Evolutionary conservation across 257 asterid genomes (phyloP), one percentile per base, ranked within the genome.

Genomic region (Scutellaria galericulata): DNA sequence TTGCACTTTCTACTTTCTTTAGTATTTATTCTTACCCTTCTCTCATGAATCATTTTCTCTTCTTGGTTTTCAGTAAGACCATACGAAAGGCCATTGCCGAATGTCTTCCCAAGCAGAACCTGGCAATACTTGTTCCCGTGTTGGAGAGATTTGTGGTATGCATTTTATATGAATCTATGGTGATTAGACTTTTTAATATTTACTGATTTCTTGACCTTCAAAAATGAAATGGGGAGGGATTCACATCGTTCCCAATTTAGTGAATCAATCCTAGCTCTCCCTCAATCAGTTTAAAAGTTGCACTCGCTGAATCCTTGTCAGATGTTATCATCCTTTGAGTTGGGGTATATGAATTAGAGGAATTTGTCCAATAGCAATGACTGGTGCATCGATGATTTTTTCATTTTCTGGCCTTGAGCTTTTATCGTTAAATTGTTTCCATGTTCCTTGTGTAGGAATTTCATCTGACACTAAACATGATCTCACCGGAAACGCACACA

Each of bases 91-190:
- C 90, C 42, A 95, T 95, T 55, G 83, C 90, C 52, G 83, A 81
- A 69, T 85, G 81, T 74, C 96, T 95, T 74, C 97, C 99, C 14
- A 73, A 86, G 13, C 79, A 56, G 80, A 92, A 87, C 54, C 70
- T 95, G 80, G 64, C 82, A 45, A 31, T 87, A 73, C 89, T 95
- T 51, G 97, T 95, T 44, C 99, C 99, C 0, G 97, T 95, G 59
- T 75, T 95, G 88, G 99, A 95, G 88, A 88, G 93, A 88, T 95
- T 95, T 79, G 93, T 88, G 98, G 99, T 95, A 89, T 37, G 97
- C 52, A 52, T 59, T 78, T 66, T 35, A 24, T 9, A 20, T 22
- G 61, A 55, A 22, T 7, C n/a, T 9, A 3, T 20, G 39, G 11
- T 6, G 57, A 52, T 52, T 7, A n/a, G 22, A n/a, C 27, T n/a